These are phyloP conservation scores for Cyclocybe cylindracea DNA, from an alignment of 768 basidiomycete species.

Conservation along the genomic window DNA sequence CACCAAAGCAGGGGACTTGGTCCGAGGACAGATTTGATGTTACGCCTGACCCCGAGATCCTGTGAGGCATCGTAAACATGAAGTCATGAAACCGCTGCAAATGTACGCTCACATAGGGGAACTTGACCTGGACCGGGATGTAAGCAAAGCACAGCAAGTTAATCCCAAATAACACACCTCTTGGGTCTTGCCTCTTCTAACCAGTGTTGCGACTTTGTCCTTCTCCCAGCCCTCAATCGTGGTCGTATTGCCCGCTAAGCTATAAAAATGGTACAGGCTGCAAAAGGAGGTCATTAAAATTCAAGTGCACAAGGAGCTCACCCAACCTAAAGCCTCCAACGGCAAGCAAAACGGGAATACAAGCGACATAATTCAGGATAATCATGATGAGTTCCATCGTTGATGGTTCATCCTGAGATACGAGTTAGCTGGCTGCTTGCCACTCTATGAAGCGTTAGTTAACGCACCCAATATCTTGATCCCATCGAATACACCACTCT, in stretches of 20 bases:
- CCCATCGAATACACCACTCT: constrained; percentile 54
- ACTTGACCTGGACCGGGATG: constrained; percentile 62
- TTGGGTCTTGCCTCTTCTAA: constrained; percentile 81
- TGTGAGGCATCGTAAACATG: constrained; percentile 31
- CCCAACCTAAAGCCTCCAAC: constrained; percentile 89
- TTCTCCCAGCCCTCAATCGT: constrained; percentile 99
- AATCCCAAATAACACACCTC: constrained; percentile 47
- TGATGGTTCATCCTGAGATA: constrained; percentile 64
- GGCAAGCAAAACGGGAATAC: constrained; percentile 80
- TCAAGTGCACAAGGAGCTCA: neutral
- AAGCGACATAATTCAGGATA: constrained; percentile 85
- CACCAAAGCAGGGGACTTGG: constrained; percentile 79
- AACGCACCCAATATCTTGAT: constrained; percentile 53
- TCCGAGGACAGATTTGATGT: constrained; percentile 80
- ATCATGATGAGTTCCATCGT: constrained; percentile 75
- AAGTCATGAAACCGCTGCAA: neutral
- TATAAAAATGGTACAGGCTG: constrained; percentile 87
- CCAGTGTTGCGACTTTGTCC: constrained; percentile 86
- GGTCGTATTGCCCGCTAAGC: constrained; percentile 78
- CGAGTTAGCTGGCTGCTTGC: neutral
- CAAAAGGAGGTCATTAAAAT: neutral
- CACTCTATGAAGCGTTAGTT: neutral
- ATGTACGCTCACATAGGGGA: constrained; percentile 77
- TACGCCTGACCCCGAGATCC: constrained; percentile 78
- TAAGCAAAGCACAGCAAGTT: neutral